Evolutionary conservation across 768 basidiomycete species (phyloP), one percentile per base, ranked within the genome.

Genomic region (Udeniomyces megalosporus): DNA sequence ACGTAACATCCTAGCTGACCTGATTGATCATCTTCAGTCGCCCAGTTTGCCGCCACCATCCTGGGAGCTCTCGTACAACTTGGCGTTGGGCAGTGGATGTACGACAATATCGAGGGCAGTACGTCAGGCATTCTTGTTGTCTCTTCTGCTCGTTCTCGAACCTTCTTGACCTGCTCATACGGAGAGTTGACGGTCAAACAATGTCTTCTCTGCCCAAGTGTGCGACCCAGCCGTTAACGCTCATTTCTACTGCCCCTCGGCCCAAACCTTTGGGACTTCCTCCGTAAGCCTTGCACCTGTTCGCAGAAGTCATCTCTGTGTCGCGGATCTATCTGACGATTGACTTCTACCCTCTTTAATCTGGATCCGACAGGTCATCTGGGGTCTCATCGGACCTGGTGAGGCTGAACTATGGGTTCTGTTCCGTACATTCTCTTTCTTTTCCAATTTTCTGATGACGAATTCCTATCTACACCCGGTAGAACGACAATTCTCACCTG

Each of bases 241-340:
- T 17, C 29, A 56, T 11, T 62, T 62, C 44, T 62, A 47, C 46
- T 62, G 61, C n/a, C 61, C 61, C 2, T 47, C 61, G 3, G 56
- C 61, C 3, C 52, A 64, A 35, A 59, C 58, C 4, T 64, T 58
- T 26, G 57, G 52, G 10, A 48, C 45, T 24, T 48, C 58, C 2
- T 51, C 48, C 4, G 29, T 31, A 14, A 52, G 38, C 17, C 38
- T 17, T 8, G 17, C 38, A 8, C 38, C 38, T 42, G 38, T 42
- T 42, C n/a, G n/a, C n/a, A n/a, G 38, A 42, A 17, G 38, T 17
- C 38, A 8, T 17, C n/a, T n/a, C n/a, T n/a, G n/a, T n/a, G n/a
- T n/a, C n/a, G n/a, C 38, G 8, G 38, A 42, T 42, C 38, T 42
- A n/a, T 42, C 38, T 8, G 38, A 17, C 17, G 38, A 8, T 42